These are phyloP conservation scores for Coniochaeta pulveracea DNA, from an alignment of 2,329 filamentous ascomycete genomes.

Conservation along the genomic window DNA sequence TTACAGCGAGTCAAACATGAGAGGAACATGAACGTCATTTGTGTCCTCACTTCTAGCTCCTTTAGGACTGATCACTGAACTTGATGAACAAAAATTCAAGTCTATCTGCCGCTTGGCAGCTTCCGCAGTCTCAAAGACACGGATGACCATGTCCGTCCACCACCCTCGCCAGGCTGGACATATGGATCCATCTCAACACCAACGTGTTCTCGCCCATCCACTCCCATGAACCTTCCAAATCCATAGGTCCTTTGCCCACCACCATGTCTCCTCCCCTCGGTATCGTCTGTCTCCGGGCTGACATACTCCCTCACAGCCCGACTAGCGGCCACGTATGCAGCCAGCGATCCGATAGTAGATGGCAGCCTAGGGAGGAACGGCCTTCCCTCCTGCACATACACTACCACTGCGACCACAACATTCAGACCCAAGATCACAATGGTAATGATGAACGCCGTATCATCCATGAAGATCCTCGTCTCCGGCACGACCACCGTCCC, in stretches of 20 bases:
- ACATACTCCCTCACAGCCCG: conserved; percentile 23
- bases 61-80: too few relatives aligned
- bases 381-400: conserved; percentile 29
- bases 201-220: conserved; percentile 32
- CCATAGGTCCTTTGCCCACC: conserved; percentile 20
- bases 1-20: too few relatives aligned
- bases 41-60: too few relatives aligned
- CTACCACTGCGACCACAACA: conserved; percentile 23
- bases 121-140: too few relatives aligned
- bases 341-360: conserved; percentile 32
- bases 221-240: conserved; percentile 37
- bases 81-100: too few relatives aligned
- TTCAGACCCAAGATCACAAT: conserved; percentile 31
- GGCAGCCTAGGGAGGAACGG: conserved; percentile 38
- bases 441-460: conserved; percentile 30
- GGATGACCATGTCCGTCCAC: neutral
- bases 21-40: too few relatives aligned
- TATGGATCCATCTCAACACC: conserved; percentile 39
- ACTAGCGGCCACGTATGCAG: conserved; percentile 37
- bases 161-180: conserved; percentile 18
- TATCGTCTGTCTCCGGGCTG: too few relatives aligned
- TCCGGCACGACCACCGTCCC: conserved; percentile 11
- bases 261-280: conserved; percentile 9
- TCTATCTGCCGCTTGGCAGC: too few relatives aligned
- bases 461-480: conserved; percentile 35